Base-by-base conservation (phyloP, 2,329 filamentous ascomycete genomes). In the Trichoderma breve region DNA sequence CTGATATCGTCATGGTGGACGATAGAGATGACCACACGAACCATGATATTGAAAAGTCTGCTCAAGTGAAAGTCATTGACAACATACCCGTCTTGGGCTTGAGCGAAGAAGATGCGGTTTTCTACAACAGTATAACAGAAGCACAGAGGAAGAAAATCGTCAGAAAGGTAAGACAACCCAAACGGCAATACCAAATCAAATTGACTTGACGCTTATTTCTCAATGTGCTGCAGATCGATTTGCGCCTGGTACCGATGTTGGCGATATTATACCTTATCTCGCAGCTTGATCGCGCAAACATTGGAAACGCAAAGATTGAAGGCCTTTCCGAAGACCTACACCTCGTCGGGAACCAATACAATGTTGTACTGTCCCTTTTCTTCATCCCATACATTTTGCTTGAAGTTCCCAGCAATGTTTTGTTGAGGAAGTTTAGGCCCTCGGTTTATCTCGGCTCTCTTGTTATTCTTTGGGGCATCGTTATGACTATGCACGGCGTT, bases 401-500 rank as follows among this genome's bases (percentile, higher is more conserved):
- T 14, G 73, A 75, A 55, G 71, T 74, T 18, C 74, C 70, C 15
- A 71, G 70, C 34, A 71, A 73, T 60, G 64, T 73, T 18, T 43
- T 74, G 14, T 34, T 74, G 8, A 74, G 72, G 51, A 28, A 67
- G 26, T 75, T 57, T 8, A 57, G 53, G 4, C 70, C 47, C 14
- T 55, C 53, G 9, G 34, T 53, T 26, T 71, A 62, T 51, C 55
- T 70, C 7, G 55, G 55, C 21, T 61, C 58, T n/a, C 57, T 65
- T 8, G 58, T 71, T 9, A 55, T 43, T 18, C 9, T 55, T 21
- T 71, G 68, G 68, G 68, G 68, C 15, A 53, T 62, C 6, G 6
- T 70, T 9, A 70, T 70, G 66, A 70, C 66, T 1, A 14, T 90
- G 75, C 93, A 96, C 81, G 94, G 94, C 0, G 82, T 97, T 6